Conservation (phyloP, 768 basidiomycete genomes). For the Agaricus subrufescens region DNA sequence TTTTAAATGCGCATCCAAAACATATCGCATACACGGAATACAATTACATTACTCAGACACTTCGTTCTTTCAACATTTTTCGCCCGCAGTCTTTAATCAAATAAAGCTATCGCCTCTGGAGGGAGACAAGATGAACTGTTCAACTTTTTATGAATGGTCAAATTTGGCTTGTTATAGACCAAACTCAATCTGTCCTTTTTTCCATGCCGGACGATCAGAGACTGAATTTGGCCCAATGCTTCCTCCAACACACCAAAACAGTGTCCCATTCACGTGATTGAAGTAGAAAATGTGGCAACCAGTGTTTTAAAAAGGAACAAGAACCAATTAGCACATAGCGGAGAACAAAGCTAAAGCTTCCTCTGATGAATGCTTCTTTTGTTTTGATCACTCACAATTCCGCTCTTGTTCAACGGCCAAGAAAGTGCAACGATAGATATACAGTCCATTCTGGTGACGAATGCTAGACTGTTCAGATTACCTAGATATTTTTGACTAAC, state of each 20-base stretch:
- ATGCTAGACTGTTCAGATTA: no score
- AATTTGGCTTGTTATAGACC: constrained; percentile 1
- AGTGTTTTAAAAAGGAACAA: no score
- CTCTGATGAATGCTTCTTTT: constrained; percentile 33
- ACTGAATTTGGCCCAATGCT: constrained; percentile 39
- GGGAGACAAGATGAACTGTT: constrained; percentile 39
- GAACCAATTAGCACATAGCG: not conserved
- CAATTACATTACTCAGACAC: no score
- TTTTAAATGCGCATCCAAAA: no score
- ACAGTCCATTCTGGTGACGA: no score
- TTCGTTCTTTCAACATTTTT: no score
- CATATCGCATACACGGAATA: no score
- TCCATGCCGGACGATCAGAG: constrained; percentile 47
- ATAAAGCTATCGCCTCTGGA: constrained; percentile 23
- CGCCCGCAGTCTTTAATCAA: not conserved
- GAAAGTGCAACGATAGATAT: no score
- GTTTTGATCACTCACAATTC: no score
- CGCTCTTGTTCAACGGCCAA: no score
- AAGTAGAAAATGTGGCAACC: constrained; percentile 23
- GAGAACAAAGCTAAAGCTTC: constrained; percentile 23
- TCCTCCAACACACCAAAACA: constrained; percentile 20
- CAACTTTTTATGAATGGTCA: constrained; percentile 41
- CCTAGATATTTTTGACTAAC: no score
- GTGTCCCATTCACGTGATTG: constrained; percentile 59
- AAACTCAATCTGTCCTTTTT: constrained; percentile 32